Base-by-base conservation (phyloP, 768 basidiomycete species). In the Naganishia friedmannii region DNA sequence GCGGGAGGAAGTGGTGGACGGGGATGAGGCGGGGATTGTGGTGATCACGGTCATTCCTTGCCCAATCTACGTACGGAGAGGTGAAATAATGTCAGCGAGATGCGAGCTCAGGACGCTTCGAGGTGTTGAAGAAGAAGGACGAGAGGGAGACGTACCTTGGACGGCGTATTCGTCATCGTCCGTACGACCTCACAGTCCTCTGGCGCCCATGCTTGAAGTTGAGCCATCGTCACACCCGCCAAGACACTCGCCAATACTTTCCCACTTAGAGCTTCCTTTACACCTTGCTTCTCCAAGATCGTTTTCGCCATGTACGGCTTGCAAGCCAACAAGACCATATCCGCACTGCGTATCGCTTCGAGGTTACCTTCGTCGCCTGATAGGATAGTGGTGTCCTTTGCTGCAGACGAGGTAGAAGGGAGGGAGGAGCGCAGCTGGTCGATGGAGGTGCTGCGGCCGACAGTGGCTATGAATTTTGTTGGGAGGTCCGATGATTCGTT, bases 1-100 rank as follows among this genome's bases (percentile, higher is more conserved):
- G 74, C 94, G 89, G 12, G 83, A 81, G 58, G 86, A 86, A 79
- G 92, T 87, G 13, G 85, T 83, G n/a, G 84, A 79, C 51, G 85
- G 79, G 23, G 82, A 75, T 39, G 85, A 85, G 2, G 82, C 75
- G 5, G 87, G 86, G 46, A 95, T 84, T 17, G 86, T 88, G 42
- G 91, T 90, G 67, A 98, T 86, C 48, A 96, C 89, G 0, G 94
- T 97, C 96, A 99, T 98, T 70, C 96, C 96, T 83, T 98, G 95
- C 26, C 96, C 89, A 78, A 99, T 98, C 96, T 99, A 73, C 28
- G 21, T 23, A 37, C 19, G 13, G 15, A n/a, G n/a, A n/a, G n/a
- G n/a, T n/a, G n/a, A n/a, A n/a, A n/a, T n/a, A n/a, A n/a, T n/a
- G n/a, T n/a, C n/a, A n/a, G n/a, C n/a, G n/a, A n/a, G n/a, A n/a